phyloP scores from a whole-genome alignment of 129 eudicot genomes.

The Oenanthe sinensis region DNA sequence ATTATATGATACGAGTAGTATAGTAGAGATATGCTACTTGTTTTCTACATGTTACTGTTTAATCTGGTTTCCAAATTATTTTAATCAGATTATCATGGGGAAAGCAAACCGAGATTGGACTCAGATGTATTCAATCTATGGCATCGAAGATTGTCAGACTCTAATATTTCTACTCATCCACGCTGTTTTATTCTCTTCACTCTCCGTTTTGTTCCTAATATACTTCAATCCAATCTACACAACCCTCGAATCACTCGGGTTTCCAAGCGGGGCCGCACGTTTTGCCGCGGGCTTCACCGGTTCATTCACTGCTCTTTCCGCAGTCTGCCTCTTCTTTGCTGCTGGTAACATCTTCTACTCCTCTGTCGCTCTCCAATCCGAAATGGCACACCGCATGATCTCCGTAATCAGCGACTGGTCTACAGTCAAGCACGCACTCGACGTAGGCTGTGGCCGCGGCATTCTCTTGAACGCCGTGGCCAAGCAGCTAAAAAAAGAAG shows the following conservation, averaged over 20 bases:
- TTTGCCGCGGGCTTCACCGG: conserved; percentile 84
- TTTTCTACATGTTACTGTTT: too few relatives aligned
- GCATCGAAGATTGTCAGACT: conserved; percentile 79
- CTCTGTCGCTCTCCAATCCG: conserved; percentile 69
- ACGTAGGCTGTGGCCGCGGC: conserved; percentile 93
- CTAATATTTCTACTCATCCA: conserved; percentile 57
- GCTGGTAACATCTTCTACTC: conserved; percentile 78
- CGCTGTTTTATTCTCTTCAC: conserved; percentile 43
- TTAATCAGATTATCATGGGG: conserved; percentile 29
- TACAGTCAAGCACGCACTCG: conserved; percentile 59
- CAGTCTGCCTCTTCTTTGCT: conserved; percentile 72
- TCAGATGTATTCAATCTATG: conserved; percentile 86
- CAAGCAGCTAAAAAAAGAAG: conserved; percentile 65
- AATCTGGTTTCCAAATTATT: neutral
- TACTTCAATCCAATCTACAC: conserved; percentile 53
- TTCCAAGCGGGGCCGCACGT: conserved; percentile 43
- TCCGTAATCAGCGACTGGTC: conserved; percentile 68
- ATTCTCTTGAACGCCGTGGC: conserved; percentile 82
- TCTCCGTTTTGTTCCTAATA: conserved; percentile 49
- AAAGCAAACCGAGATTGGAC: conserved; percentile 81
- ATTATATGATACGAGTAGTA: neutral
- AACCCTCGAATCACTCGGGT: conserved; percentile 30
- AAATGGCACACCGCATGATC: conserved; percentile 74
- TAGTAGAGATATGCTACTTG: too few relatives aligned
- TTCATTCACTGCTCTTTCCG: conserved; percentile 71